Evolutionary conservation across 2,329 filamentous ascomycete genomes (phyloP), one percentile per base, ranked within the genome.

Genomic region (Magnaporthiopsis incrustans): DNA sequence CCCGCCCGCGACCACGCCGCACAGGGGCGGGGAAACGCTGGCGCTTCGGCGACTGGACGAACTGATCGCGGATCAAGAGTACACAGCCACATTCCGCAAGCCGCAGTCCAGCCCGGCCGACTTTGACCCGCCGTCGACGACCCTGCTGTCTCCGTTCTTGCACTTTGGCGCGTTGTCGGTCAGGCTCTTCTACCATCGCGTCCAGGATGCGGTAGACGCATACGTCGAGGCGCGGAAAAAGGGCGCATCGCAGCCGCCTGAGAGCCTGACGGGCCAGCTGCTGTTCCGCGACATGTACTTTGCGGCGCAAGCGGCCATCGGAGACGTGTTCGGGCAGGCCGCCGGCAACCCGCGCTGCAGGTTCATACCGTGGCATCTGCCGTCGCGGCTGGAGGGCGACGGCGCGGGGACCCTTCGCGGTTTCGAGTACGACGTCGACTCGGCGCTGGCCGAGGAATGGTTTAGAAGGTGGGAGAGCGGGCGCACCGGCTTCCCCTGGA

Each of bases 241-340:
- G 44, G 79, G 79, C 2, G 83, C 83, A 3, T 88, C 85, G 10
- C 77, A 79, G 32, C 85, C 88, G 0, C 90, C 90, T 0, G 85
- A 85, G n/a, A 89, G 85, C 66, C 74, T 93, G 22, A 86, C 82
- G 0, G 90, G 90, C 3, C 90, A 93, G 69, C 75, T 93, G 1
- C 78, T 92, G 14, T 93, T 93, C 73, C 82, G 90, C 22, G 90
- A 93, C 71, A 93, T 93, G 90, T 93, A 92, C 74, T 92, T 93
- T 69, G 89, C 84, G 18, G 89, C 89, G 0, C 89, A 93, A 71
- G 88, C 89, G 0, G 81, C 84, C 0, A 76, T 92, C 1, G 89
- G 89, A 0, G 78, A 82, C 38, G 70, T 77, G 0, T 92, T 91
- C 68, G 79, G 77, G 1, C 88, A 90, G 69, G 88, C 87, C 0